These are phyloP conservation scores for Aspergillus sp. DNA, from an alignment of 2,329 filamentous ascomycete genomes.

Conservation along the genomic window DNA sequence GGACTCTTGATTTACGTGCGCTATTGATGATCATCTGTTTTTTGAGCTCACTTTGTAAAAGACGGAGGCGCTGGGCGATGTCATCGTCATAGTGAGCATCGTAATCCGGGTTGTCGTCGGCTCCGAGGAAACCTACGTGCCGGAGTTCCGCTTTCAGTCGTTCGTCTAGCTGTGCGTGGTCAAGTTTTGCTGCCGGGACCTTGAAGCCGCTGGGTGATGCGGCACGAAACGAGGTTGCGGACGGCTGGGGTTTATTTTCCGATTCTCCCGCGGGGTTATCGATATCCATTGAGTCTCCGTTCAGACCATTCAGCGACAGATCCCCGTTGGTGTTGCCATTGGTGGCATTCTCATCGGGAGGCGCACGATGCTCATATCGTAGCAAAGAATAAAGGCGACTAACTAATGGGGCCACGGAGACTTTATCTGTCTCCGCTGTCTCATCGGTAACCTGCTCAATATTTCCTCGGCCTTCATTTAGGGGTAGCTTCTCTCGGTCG, in stretches of 20 bases:
- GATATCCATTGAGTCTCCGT: conserved; percentile 51
- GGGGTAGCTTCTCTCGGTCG: conserved; percentile 65
- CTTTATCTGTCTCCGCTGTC: conserved; percentile 80
- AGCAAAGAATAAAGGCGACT: conserved; percentile 77
- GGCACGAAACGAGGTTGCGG: conserved; percentile 78
- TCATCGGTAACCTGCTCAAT: conserved; percentile 87
- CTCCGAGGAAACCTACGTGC: conserved; percentile 81
- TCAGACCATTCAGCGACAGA: conserved; percentile 45
- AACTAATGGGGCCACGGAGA: conserved; percentile 85
- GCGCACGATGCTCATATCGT: conserved; percentile 65
- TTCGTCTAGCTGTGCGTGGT: conserved; percentile 85
- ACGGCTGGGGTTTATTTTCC: conserved; percentile 52
- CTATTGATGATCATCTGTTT: conserved; percentile 86
- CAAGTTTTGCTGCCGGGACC: conserved; percentile 73
- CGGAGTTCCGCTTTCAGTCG: conserved; percentile 87
- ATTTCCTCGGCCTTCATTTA: conserved; percentile 79
- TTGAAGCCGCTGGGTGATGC: conserved; percentile 76
- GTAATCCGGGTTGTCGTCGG: conserved; percentile 72
- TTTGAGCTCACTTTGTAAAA: conserved; percentile 78
- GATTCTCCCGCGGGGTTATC: conserved; percentile 46
- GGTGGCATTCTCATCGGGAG: conserved; percentile 55
- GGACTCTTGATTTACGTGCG: conserved; percentile 80
- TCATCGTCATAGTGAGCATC: conserved; percentile 92
- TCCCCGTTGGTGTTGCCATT: conserved; percentile 56
- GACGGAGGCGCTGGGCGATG: conserved; percentile 82